Conservation (phyloP, 495 filamentous ascomycete species). For the Aspergillus taichungensis region DNA sequence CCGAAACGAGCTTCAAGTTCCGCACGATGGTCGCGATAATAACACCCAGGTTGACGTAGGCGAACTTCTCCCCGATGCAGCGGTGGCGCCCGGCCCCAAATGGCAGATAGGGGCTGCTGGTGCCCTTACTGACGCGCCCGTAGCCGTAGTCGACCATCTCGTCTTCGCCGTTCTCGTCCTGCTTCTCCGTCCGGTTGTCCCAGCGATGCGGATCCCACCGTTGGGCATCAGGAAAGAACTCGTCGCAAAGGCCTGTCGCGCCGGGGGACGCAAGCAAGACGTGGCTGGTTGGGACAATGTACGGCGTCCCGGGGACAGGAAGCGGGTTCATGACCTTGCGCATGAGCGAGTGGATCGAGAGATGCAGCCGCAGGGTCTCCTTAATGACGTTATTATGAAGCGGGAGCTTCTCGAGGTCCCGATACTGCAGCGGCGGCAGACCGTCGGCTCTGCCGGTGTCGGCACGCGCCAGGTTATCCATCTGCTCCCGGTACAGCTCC, state of each 20-base stretch:
- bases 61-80: constrained; percentile 97
- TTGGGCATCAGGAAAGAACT: constrained; percentile 73
- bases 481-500: constrained; percentile 68
- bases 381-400: constrained; percentile 64
- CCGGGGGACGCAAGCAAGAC: constrained; percentile 75
- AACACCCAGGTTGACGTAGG: constrained; percentile 81
- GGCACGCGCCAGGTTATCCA: constrained; percentile 49
- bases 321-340: constrained; percentile 76
- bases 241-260: constrained; percentile 56
- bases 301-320: constrained; percentile 68
- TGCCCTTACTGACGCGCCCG: constrained; percentile 83
- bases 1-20: constrained; percentile 62
- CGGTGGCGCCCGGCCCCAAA: constrained; percentile 91
- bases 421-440: constrained; percentile 55
- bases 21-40: constrained; percentile 76
- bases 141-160: constrained; percentile 85
- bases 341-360: constrained; percentile 79
- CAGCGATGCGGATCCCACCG: constrained; percentile 86
- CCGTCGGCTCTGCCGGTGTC: constrained; percentile 34
- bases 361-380: constrained; percentile 72
- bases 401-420: constrained; percentile 59
- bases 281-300: constrained; percentile 66
- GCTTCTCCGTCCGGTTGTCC: constrained; percentile 48
- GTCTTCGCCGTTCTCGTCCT: constrained; percentile 53
- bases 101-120: constrained; percentile 78